phyloP scores from a whole-genome alignment of 2,329 filamentous ascomycete genomes.

The Biscogniauxia marginata region DNA sequence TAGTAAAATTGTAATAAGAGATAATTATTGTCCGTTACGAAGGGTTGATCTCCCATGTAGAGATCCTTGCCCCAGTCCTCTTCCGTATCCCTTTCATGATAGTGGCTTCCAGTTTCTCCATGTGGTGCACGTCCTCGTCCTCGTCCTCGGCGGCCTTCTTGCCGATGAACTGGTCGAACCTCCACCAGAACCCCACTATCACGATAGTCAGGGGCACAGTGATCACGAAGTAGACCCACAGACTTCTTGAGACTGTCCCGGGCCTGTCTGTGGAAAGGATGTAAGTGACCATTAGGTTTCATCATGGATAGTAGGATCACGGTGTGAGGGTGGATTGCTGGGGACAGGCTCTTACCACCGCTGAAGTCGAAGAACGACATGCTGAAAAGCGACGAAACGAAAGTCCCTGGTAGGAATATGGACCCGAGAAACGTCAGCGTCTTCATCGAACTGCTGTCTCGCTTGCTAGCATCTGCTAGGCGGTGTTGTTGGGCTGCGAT shows the following conservation, averaged over 20 bases:
- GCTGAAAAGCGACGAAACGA: slow-evolving; percentile 12
- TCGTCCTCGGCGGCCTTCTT: slow-evolving; percentile 1
- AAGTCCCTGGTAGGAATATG: slow-evolving; percentile 15
- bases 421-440: slow-evolving; percentile 12
- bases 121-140: neutral
- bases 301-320: neutral
- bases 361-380: slow-evolving; percentile 12
- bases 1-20: too few species aligned
- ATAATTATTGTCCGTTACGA: too few species aligned
- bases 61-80: slow-evolving; percentile 1
- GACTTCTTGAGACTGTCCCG: neutral
- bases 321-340: neutral
- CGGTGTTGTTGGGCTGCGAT: slow-evolving; percentile 25
- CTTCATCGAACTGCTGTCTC: slow-evolving; percentile 29
- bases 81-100: slow-evolving; percentile 5
- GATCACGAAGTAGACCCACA: slow-evolving; percentile 7
- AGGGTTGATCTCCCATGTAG: too few species aligned
- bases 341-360: neutral
- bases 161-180: neutral
- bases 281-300: neutral
- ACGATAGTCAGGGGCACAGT: slow-evolving; percentile 1
- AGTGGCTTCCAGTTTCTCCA: slow-evolving; percentile 1
- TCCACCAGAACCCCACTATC: slow-evolving; percentile 2
- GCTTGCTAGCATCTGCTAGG: slow-evolving; percentile 20
- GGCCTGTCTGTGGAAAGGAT: neutral